Base-by-base conservation (phyloP, 2,329 filamentous ascomycete species). In the Colletotrichum sp. region DNA sequence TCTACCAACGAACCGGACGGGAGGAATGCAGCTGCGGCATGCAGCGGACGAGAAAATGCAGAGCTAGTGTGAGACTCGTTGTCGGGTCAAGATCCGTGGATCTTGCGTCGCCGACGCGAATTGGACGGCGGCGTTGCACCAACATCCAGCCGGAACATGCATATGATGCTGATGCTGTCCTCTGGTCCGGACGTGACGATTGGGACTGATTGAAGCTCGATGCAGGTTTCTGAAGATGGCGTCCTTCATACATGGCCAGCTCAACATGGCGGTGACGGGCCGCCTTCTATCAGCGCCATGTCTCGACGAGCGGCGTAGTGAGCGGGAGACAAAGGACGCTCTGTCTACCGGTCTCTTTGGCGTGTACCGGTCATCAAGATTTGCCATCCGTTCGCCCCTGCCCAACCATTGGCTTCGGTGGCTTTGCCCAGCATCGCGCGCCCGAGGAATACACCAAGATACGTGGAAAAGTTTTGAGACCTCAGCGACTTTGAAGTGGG, bases 1-100 rank as follows among this genome's bases (percentile, higher is more conserved):
- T 65, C 70, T 76, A 74, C 74, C 65, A 74, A 55, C 59, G 48
- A 72, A 68, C 70, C 74, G 65, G 70, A 69, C 64, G 64, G 48
- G 44, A 76, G 70, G 74, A 73, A 74, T 74, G 71, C 65, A 69
- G 44, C 65, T 76, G 65, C 65, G 48, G 60, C 59, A 73, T 69
- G 64, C 64, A 69, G 64, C 28, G 59, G 59, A 52, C 74, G 48
- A 59, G 65, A 73, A 59, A 64, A 74, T 57, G 34, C 59, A 60
- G 44, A 65, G 22, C 28, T 69, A 69, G 70, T 59, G 28, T 28
- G 32, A 36, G 52, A 52, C 44, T 68, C 32, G 70, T 59, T 69
- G 48, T 76, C 48, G 64, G 74, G 71, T 65, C 59, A 65, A 73
- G 74, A 74, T 74, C 48, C 39, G 64, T 62, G 48, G 48, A 76